Conservation (phyloP, 441 rosid genomes). For the Croton setiger region DNA sequence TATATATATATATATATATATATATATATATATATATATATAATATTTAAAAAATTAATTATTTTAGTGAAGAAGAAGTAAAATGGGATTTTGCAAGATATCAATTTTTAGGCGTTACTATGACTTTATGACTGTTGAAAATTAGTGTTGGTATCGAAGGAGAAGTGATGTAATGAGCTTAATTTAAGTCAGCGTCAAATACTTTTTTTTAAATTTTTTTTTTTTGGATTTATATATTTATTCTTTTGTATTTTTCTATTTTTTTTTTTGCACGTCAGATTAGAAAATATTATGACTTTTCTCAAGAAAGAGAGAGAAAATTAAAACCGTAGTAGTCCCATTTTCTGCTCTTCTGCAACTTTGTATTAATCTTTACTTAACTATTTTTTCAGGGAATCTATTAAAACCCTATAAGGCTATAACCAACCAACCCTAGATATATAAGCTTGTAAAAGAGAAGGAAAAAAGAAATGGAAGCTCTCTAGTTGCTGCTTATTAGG, state of each 20-base stretch:
- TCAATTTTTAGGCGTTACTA: constrained; percentile 27
- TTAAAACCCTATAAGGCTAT: constrained; percentile 13
- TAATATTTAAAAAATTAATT: background rate
- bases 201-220: background rate
- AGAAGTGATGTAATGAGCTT: background rate
- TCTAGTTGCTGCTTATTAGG: constrained; percentile 14
- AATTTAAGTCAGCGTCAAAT: constrained; percentile 24
- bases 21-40: background rate
- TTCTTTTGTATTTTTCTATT: background rate
- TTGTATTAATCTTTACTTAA: constrained; percentile 16
- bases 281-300: constrained; percentile 11
- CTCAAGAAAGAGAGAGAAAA: background rate
- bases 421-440: constrained; percentile 4
- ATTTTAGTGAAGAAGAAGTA: background rate
- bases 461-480: background rate
- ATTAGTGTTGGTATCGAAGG: constrained; percentile 17
- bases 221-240: background rate
- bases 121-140: constrained; percentile 10
- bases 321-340: constrained; percentile 11
- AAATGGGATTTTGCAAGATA: constrained; percentile 10
- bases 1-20: too few species aligned
- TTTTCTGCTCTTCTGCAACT: constrained; percentile 21
- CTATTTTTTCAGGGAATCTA: constrained; percentile 20
- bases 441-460: background rate
- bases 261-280: constrained; percentile 25